phyloP scores from a whole-genome alignment of 108 stramenopile species.

The Licmophora abbreviata region DNA sequence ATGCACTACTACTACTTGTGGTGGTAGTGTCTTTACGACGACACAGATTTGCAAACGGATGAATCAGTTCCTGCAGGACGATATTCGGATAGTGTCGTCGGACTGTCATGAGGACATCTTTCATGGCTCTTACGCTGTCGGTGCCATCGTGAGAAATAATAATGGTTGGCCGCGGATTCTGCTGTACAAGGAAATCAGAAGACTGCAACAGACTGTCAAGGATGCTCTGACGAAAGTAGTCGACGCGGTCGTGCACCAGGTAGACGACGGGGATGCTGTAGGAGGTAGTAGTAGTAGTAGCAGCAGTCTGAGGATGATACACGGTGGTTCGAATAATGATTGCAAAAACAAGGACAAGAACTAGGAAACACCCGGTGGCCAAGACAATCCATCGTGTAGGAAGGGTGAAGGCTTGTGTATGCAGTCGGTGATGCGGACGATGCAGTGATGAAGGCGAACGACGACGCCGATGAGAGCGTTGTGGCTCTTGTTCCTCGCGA shows the following conservation, averaged over 20 bases:
- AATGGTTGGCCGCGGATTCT: slow-evolving; percentile 8
- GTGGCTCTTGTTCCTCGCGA: no score
- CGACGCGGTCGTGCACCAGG: slow-evolving; percentile 52
- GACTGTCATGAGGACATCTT: slow-evolving; percentile 23
- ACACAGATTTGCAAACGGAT: slow-evolving; percentile 42
- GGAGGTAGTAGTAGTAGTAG: no score
- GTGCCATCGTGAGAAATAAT: slow-evolving; percentile 54
- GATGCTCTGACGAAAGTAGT: slow-evolving; percentile 38
- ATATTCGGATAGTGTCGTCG: slow-evolving; percentile 37
- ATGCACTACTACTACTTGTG: slow-evolving; percentile 34
- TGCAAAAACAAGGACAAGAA: no score
- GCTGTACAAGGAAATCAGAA: neutral
- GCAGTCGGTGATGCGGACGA: no score
- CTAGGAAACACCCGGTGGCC: no score
- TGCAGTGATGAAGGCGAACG: no score
- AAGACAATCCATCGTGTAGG: no score
- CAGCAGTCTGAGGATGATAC: no score
- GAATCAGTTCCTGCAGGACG: slow-evolving; percentile 43
- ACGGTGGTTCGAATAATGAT: no score
- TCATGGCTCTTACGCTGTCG: slow-evolving; percentile 27
- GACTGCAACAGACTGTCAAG: no score
- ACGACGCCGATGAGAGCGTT: no score
- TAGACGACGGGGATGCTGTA: slow-evolving; percentile 29
- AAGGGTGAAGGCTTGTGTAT: no score
- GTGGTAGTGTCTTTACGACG: slow-evolving; percentile 22